A percentile compares a stretch with the other conserved stretches of the same genome.
These are phyloP conservation scores for Kokia cookei DNA, from an alignment of 441 rosid genomes.

Conservation along the genomic window DNA sequence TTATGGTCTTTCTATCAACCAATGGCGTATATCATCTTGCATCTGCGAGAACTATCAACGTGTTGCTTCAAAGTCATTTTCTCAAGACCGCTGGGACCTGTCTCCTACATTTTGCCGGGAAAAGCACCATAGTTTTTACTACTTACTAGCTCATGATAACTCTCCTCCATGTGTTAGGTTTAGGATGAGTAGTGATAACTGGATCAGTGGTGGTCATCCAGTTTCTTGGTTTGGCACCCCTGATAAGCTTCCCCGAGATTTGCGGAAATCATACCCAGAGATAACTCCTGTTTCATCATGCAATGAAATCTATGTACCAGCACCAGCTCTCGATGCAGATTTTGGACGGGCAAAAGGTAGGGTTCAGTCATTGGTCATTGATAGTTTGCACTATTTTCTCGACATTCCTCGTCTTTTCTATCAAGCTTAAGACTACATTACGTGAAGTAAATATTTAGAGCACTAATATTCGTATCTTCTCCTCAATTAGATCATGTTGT, in stretches of 20 bases:
- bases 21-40: conserved; percentile 50
- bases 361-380: not conserved
- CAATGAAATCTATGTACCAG: conserved; percentile 20
- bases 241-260: conserved; percentile 31
- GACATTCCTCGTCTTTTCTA: not conserved
- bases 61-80: conserved; percentile 34
- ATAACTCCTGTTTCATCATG: conserved; percentile 31
- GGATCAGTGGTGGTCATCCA: conserved; percentile 43
- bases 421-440: not conserved
- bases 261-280: conserved; percentile 44
- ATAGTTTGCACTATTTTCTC: not conserved
- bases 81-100: conserved; percentile 38
- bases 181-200: conserved; percentile 36
- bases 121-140: conserved; percentile 64
- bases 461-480: not conserved
- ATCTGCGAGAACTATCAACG: conserved; percentile 40
- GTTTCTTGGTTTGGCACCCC: conserved; percentile 29
- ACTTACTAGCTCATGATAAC: conserved; percentile 44
- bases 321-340: conserved; percentile 28
- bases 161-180: conserved; percentile 34
- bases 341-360: conserved; percentile 44
- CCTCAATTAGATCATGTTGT: not conserved
- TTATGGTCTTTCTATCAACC: conserved; percentile 31
- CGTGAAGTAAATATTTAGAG: not conserved
- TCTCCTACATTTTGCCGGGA: conserved; percentile 48